These are phyloP conservation scores for Arxiozyma bovina DNA, from an alignment of 1,139 yeast species.

Conservation along the genomic window DNA sequence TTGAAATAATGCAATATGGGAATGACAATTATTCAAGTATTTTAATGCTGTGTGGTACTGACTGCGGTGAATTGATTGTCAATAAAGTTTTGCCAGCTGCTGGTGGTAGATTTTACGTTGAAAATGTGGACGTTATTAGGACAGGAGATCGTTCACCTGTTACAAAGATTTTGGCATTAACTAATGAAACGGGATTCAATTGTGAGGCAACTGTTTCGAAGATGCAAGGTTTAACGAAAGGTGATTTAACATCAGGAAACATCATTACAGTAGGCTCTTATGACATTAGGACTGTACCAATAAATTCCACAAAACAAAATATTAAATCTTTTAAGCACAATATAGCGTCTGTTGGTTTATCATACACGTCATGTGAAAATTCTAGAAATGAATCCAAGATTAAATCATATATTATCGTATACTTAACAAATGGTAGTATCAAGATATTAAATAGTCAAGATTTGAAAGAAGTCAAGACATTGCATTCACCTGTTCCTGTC, in stretches of 20 bases:
- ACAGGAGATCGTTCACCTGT: constrained; percentile 44
- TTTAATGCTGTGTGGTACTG: constrained; percentile 68
- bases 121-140: constrained; percentile 43
- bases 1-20: constrained; percentile 56
- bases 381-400: constrained; percentile 28
- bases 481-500: constrained; percentile 36
- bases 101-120: constrained; percentile 60
- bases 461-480: constrained; percentile 39
- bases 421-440: constrained; percentile 37
- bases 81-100: constrained; percentile 62
- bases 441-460: constrained; percentile 45
- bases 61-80: constrained; percentile 60
- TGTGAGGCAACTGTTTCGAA: constrained; percentile 55
- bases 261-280: constrained; percentile 48
- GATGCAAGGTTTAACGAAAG: constrained; percentile 55
- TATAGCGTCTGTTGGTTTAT: constrained; percentile 53
- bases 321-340: constrained; percentile 44
- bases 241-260: constrained; percentile 54
- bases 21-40: constrained; percentile 67
- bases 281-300: constrained; percentile 57
- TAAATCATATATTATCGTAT: constrained; percentile 37
- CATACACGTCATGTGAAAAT: constrained; percentile 33
- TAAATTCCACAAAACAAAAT: constrained; percentile 52
- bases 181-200: constrained; percentile 49
- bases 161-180: constrained; percentile 49